Evolutionary conservation across 306 rosid species (phyloP).

Genomic region (Pachyrhizus erosus): DNA sequence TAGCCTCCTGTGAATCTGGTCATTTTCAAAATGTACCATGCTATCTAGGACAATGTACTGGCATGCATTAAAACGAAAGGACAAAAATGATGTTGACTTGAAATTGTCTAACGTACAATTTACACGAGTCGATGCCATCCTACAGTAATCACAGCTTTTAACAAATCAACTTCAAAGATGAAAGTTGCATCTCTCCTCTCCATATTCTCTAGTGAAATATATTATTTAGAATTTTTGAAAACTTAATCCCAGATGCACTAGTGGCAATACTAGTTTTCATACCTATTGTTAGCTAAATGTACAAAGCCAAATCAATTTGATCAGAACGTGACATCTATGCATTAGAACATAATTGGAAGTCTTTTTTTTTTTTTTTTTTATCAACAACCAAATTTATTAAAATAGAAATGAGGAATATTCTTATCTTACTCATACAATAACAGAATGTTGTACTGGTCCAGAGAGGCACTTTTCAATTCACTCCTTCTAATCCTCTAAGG

Average conservation of each 20-base stretch:
- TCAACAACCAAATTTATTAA: neutral
- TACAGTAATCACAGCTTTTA: constrained; percentile 23
- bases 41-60: constrained; percentile 45
- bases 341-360: neutral
- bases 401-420: neutral
- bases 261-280: neutral
- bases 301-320: neutral
- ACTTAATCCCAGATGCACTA: neutral
- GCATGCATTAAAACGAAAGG: constrained; percentile 36
- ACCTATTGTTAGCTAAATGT: neutral
- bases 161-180: constrained; percentile 22
- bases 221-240: neutral
- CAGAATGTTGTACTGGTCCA: neutral
- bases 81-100: constrained; percentile 42
- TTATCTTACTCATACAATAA: neutral
- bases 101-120: constrained; percentile 39
- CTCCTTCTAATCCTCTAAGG: neutral
- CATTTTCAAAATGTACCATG: constrained; percentile 45
- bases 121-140: constrained; percentile 37
- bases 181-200: neutral
- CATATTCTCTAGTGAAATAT: neutral
- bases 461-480: neutral
- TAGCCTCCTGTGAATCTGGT: constrained; percentile 30
- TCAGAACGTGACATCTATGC: neutral
- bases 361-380: neutral